A percentile compares a stretch with the other conserved stretches of the same genome.
Conservation (phyloP, 2,329 filamentous ascomycete species). For the Remersonia thermophila region DNA sequence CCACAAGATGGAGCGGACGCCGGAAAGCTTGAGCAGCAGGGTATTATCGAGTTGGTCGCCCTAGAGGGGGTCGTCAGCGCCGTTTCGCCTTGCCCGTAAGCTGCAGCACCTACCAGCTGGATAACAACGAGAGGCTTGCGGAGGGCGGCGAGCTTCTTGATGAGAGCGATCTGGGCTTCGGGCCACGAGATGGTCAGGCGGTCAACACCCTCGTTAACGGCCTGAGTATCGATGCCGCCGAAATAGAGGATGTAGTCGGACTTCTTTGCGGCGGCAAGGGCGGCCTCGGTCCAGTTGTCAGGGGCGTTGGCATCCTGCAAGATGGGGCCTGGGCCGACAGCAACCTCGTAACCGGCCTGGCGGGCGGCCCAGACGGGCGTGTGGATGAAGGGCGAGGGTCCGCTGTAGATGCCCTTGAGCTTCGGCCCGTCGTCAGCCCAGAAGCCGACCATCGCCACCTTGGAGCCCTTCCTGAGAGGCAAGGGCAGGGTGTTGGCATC, state of each 20-base stretch:
- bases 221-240: slow-evolving; percentile 41
- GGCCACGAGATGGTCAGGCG: slow-evolving; percentile 40
- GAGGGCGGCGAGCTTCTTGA: slow-evolving; percentile 30
- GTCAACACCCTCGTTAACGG: slow-evolving; percentile 41
- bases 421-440: slow-evolving; percentile 46
- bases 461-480: slow-evolving; percentile 29
- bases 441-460: slow-evolving; percentile 43
- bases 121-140: slow-evolving; percentile 37
- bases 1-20: slow-evolving; percentile 42
- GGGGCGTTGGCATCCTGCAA: slow-evolving; percentile 16
- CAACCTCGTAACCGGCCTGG: no score
- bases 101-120: no score
- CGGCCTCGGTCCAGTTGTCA: slow-evolving; percentile 21
- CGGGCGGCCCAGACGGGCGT: slow-evolving; percentile 40
- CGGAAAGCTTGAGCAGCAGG: slow-evolving; percentile 32
- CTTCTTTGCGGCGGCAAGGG: slow-evolving; percentile 27
- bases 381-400: slow-evolving; percentile 41
- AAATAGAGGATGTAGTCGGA: slow-evolving; percentile 42
- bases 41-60: slow-evolving; percentile 40
- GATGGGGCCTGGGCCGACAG: slow-evolving; percentile 16
- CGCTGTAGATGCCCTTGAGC: slow-evolving; percentile 48
- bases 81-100: no score
- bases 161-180: slow-evolving; percentile 36
- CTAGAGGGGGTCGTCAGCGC: no score
- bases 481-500: slow-evolving; percentile 34